Evolutionary conservation across 805 yeast species (phyloP).

Genomic region (Teunomyces tritomae): DNA sequence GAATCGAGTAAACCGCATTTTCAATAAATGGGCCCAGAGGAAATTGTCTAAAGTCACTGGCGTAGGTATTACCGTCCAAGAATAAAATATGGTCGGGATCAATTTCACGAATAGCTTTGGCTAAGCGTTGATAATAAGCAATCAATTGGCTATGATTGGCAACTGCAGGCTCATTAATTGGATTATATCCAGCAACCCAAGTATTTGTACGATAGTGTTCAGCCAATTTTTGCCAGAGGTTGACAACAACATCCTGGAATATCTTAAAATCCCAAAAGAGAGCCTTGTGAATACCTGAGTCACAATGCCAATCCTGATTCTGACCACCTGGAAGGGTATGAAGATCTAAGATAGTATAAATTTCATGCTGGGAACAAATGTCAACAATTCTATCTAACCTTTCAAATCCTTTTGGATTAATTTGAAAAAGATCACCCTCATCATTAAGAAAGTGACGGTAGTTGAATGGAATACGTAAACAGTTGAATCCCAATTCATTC

Average conservation of each 20-base stretch:
- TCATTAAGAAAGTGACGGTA: conserved; percentile 49
- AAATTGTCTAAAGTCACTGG: conserved; percentile 50
- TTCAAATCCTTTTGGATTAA: conserved; percentile 46
- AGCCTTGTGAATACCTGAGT: conserved; percentile 46
- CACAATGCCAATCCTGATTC: conserved; percentile 55
- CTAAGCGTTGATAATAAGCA: conserved; percentile 37
- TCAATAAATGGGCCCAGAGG: conserved; percentile 33
- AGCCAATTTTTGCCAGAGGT: conserved; percentile 47
- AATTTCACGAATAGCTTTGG: conserved; percentile 38
- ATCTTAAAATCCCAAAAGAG: conserved; percentile 49
- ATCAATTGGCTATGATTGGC: conserved; percentile 41
- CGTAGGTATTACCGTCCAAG: conserved; percentile 51
- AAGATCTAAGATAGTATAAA: conserved; percentile 48
- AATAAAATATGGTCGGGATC: conserved; percentile 50
- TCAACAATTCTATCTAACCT: conserved; percentile 43
- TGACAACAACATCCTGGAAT: conserved; percentile 45
- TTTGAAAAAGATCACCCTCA: conserved; percentile 41
- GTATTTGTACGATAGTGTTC: conserved; percentile 43
- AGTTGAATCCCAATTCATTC: conserved; percentile 40
- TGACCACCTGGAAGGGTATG: conserved; percentile 55
- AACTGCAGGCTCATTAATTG: conserved; percentile 52
- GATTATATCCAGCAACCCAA: conserved; percentile 56
- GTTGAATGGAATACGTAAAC: conserved; percentile 51
- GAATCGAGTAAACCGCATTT: conserved; percentile 50
- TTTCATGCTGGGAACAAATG: conserved; percentile 44